Evolutionary conservation across 306 rosid genomes (phyloP).

Genomic region (Cyamopsis tetragonoloba): DNA sequence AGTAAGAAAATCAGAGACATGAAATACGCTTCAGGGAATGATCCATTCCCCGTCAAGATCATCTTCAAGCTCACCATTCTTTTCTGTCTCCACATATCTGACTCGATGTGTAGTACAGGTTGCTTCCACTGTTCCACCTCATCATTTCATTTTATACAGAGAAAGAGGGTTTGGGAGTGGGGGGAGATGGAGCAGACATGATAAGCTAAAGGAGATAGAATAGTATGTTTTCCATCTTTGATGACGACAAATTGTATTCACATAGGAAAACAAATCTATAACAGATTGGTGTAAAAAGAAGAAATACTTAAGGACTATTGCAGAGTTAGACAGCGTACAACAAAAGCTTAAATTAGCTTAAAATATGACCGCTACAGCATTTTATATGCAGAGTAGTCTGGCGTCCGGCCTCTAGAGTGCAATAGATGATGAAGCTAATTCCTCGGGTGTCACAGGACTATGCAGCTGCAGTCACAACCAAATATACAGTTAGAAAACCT

Average conservation of each 20-base stretch:
- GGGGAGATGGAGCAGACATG: too few species aligned
- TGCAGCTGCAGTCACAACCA: slow-evolving; percentile 65
- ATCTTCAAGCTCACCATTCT: not conserved
- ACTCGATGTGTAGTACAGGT: not conserved
- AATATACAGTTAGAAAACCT: slow-evolving; percentile 14
- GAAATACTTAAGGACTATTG: not conserved
- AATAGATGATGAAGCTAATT: slow-evolving; percentile 55
- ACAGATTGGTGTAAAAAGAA: not conserved
- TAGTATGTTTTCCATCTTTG: not conserved
- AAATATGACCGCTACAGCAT: slow-evolving; percentile 7
- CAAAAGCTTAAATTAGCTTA: slow-evolving; percentile 3
- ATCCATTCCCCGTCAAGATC: not conserved
- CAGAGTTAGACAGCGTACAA: not conserved
- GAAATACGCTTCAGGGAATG: not conserved
- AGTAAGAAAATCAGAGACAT: not conserved
- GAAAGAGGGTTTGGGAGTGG: too few species aligned
- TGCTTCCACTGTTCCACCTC: too few species aligned
- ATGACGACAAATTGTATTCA: not conserved
- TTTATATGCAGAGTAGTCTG: not conserved
- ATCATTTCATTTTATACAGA: not conserved
- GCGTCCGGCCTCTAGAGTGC: slow-evolving; percentile 42
- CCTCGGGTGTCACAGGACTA: slow-evolving; percentile 70
- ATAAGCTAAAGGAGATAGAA: not conserved
- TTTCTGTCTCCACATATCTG: not conserved
- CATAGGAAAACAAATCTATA: not conserved